Percentiles rank a stretch among this genome's conserved stretches.
Conservation (phyloP, 805 yeast genomes). For the Suhomyces sp. region DNA sequence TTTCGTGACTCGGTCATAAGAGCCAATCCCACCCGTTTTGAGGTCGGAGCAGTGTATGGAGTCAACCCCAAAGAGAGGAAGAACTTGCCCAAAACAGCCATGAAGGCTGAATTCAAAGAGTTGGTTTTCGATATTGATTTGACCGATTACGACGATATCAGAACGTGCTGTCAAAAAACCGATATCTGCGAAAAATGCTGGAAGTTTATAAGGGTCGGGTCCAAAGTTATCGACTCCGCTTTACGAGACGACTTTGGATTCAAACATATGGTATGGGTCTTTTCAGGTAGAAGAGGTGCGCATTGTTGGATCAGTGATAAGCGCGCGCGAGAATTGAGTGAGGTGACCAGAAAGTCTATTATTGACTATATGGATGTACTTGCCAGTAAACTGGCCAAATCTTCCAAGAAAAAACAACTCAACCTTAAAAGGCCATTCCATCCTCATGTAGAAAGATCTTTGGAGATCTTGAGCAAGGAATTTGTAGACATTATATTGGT, state of each 20-base stretch:
- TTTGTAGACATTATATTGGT: slow-evolving; percentile 65
- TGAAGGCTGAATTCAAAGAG: slow-evolving; percentile 83
- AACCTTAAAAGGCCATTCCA: slow-evolving; percentile 77
- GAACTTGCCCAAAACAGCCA: slow-evolving; percentile 66
- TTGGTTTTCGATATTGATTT: slow-evolving; percentile 95
- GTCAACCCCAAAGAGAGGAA: slow-evolving; percentile 86
- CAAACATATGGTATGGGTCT: slow-evolving; percentile 85
- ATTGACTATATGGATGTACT: slow-evolving; percentile 82
- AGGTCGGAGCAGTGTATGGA: slow-evolving; percentile 88
- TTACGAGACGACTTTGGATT: slow-evolving; percentile 88
- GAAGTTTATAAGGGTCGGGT: slow-evolving; percentile 85
- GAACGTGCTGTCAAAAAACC: slow-evolving; percentile 91
- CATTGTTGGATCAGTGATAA: slow-evolving; percentile 97
- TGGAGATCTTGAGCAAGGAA: slow-evolving; percentile 58
- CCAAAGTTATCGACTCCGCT: slow-evolving; percentile 67
- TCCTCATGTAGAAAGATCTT: slow-evolving; percentile 79
- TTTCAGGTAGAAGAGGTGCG: slow-evolving; percentile 97
- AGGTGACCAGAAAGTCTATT: slow-evolving; percentile 69
- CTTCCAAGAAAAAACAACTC: slow-evolving; percentile 37
- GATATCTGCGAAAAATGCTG: slow-evolving; percentile 87
- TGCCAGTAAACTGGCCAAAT: slow-evolving; percentile 37
- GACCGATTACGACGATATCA: slow-evolving; percentile 90
- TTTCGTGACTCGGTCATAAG: slow-evolving; percentile 73
- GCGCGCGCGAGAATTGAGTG: slow-evolving; percentile 73
- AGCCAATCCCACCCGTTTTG: slow-evolving; percentile 86